These are phyloP conservation scores for Arthromyces matolae DNA, from an alignment of 768 basidiomycete genomes.

Conservation along the genomic window DNA sequence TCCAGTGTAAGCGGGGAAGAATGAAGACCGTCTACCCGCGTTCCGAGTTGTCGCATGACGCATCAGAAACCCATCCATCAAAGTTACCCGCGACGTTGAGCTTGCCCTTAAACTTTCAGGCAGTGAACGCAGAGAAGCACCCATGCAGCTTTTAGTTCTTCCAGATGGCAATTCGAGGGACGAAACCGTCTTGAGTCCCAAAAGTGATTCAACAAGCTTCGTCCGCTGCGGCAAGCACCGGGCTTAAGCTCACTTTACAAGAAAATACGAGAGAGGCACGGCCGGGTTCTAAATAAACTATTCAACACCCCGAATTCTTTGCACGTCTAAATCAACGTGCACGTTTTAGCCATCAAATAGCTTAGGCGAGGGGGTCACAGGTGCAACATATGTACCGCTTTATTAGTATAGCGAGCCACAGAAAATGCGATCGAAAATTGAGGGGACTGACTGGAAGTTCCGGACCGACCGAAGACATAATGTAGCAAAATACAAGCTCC, in stretches of 20 bases:
- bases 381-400: conserved; percentile 7
- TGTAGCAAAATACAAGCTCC: conserved; percentile 4
- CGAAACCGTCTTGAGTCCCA: background rate
- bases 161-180: background rate
- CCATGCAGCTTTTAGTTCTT: background rate
- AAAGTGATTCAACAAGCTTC: background rate
- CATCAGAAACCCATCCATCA: conserved; percentile 5
- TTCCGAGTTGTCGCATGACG: background rate
- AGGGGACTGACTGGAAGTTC: conserved; percentile 2
- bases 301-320: conserved; percentile 1
- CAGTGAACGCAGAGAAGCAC: conserved; percentile 1
- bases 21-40: background rate
- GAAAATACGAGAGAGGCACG: conserved; percentile 2
- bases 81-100: conserved; percentile 1
- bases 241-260: background rate
- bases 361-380: conserved; percentile 4
- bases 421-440: background rate
- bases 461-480: conserved; percentile 4
- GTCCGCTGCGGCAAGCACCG: conserved; percentile 2
- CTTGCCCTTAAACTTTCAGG: background rate
- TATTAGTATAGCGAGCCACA: background rate
- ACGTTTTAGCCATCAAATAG: conserved; percentile 5
- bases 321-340: background rate
- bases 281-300: background rate
- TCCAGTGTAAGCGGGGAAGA: background rate